Evolutionary conservation across 169 alveolate genomes (phyloP), one percentile per base, ranked within the genome.

Genomic region (Pseudocohnilembus persalinus): DNA sequence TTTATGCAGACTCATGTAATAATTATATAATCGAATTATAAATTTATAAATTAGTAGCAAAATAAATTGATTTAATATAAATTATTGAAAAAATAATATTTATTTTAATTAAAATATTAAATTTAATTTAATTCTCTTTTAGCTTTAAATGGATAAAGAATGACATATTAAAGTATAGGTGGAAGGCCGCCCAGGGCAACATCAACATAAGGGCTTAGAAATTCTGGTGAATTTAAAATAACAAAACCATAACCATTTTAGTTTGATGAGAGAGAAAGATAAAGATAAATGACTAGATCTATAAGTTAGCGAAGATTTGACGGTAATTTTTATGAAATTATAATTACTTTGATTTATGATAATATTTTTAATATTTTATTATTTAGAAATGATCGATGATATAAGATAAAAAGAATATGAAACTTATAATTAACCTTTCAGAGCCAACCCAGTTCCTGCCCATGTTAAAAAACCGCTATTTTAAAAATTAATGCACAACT

Each of bases 221-320:
- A 82, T 26, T 81, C 49, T 35, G 87, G 85, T 25, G 83, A 81
- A 29, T 89, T 88, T 83, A 78, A 78, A 31, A 80, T 92, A 25
- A 92, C 96, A 25, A 85, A 84, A 33, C 96, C 96, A 30, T 76
- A 82, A 25, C 96, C 96, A n/a, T 92, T 84, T 65, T 30, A 85
- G 6, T 92, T 92, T 74, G 96, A 92, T 74, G 86, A 83, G 28
- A 87, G 96, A 81, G 94, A 89, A 26, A 89, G 86, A 81, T 74
- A 80, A 1, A 75, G 81, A 73, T 88, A 88, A 26, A 33, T 74
- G 77, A 30, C 65, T 31, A 90, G 84, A 63, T 64, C 88, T 24
- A 92, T 92, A 15, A 73, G 96, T 72, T 89, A 89, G 35, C 63
- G 81, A 31, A 92, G 89, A 68, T 81, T 92, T 20, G 90, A 88